Evolutionary conservation across 306 rosid genomes (phyloP).

Genomic region (Dryas octopetala): DNA sequence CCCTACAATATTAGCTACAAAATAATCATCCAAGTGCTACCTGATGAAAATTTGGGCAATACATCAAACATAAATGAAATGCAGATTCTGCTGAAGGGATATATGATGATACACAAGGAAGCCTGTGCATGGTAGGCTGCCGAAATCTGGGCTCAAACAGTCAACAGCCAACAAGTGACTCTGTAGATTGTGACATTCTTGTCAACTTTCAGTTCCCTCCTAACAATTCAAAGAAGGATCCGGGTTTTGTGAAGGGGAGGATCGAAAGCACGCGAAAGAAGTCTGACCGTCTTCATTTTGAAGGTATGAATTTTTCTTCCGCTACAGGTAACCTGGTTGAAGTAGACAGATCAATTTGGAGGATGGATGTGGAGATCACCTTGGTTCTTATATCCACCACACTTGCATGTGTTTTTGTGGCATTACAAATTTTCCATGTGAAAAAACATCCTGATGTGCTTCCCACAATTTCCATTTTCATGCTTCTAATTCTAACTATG

Average conservation of each 20-base stretch:
- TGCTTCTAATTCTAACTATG: constrained; percentile 49
- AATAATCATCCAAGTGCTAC: neutral
- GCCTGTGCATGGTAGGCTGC: constrained; percentile 73
- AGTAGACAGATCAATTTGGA: constrained; percentile 33
- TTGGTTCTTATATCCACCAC: constrained; percentile 58
- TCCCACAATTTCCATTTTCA: constrained; percentile 54
- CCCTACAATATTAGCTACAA: constrained; percentile 29
- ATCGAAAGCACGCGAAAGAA: constrained; percentile 48
- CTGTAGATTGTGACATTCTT: constrained; percentile 52
- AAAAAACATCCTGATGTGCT: constrained; percentile 44
- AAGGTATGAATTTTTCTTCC: constrained; percentile 34
- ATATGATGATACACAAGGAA: constrained; percentile 55
- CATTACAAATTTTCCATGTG: constrained; percentile 53
- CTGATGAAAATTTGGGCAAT: neutral
- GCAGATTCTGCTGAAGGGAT: constrained; percentile 57
- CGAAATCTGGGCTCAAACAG: constrained; percentile 21
- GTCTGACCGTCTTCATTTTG: constrained; percentile 51
- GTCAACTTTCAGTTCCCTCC: constrained; percentile 55
- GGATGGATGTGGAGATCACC: constrained; percentile 54
- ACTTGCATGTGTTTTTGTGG: constrained; percentile 51
- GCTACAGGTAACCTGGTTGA: neutral
- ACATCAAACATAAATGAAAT: neutral
- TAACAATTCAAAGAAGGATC: neutral
- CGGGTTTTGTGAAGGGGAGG: constrained; percentile 36
- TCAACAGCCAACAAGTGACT: constrained; percentile 6